A percentile compares a stretch with the other conserved stretches of the same genome.
Evolutionary conservation across 345 rosid species (phyloP).

Genomic region (Isatis tinctoria): DNA sequence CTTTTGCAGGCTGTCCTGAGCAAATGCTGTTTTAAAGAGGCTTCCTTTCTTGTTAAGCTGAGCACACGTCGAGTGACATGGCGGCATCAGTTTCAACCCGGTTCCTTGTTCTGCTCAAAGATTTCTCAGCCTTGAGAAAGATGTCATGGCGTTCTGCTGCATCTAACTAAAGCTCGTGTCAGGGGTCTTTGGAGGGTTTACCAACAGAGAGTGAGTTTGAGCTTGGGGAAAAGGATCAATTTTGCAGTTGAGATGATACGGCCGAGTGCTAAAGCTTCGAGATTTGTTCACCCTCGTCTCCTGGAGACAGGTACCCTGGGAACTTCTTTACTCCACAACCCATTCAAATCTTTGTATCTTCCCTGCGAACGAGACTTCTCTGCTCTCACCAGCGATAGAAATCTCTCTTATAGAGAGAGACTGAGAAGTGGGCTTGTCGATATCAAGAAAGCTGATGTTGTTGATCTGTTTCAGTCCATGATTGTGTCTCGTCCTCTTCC

Average conservation of each 20-base stretch:
- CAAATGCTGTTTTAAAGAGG: constrained; percentile 6
- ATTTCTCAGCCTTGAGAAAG: constrained; percentile 44
- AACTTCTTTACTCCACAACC: too few species aligned
- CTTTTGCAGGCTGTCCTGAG: constrained; percentile 7
- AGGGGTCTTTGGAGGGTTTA: too few species aligned
- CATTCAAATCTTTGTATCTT: too few species aligned
- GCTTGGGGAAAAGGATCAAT: constrained; percentile 16
- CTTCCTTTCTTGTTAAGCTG: constrained; percentile 3
- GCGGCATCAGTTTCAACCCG: constrained; percentile 48
- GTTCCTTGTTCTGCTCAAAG: constrained; percentile 60
- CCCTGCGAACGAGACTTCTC: too few species aligned
- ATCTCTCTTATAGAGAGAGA: neutral
- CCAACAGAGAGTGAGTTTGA: constrained; percentile 35
- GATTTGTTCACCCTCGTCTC: too few species aligned
- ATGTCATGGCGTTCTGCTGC: constrained; percentile 40
- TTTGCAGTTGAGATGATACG: too few species aligned
- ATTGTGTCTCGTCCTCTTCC: neutral
- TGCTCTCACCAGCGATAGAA: neutral
- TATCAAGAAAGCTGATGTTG: neutral
- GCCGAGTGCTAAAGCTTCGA: too few species aligned
- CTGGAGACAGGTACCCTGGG: too few species aligned
- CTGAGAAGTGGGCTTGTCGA: neutral
- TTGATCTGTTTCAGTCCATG: neutral
- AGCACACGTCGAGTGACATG: constrained; percentile 30
- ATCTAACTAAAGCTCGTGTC: too few species aligned